Conservation (phyloP, 768 basidiomycete genomes). For the Guyanaporus albipodus region DNA sequence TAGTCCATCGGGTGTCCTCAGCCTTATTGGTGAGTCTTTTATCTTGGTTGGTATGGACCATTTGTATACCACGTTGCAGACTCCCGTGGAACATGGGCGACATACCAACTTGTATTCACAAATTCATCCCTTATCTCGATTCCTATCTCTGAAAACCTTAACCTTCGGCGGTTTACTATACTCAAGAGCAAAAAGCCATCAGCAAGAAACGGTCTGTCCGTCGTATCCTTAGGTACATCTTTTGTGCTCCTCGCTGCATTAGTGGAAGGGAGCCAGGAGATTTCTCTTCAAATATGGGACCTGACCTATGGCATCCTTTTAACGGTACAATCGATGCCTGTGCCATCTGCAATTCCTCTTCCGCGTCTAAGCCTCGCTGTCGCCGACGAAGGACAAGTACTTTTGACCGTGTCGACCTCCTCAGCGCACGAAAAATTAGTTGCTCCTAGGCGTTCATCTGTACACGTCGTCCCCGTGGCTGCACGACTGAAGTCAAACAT, state of each 20-base stretch:
- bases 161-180: slow-evolving; percentile 18
- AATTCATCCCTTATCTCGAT: slow-evolving; percentile 24
- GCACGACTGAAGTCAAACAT: slow-evolving; percentile 57
- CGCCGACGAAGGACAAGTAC: slow-evolving; percentile 43
- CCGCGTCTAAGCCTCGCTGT: slow-evolving; percentile 30
- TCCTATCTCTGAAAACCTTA: slow-evolving; percentile 20
- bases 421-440: slow-evolving; percentile 3
- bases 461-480: slow-evolving; percentile 57
- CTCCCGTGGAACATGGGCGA: slow-evolving; percentile 41
- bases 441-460: slow-evolving; percentile 40
- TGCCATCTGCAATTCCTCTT: slow-evolving; percentile 42
- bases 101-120: slow-evolving; percentile 31
- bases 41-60: neutral
- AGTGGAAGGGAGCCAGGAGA: slow-evolving; percentile 34
- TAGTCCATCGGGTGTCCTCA: slow-evolving; percentile 47
- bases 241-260: slow-evolving; percentile 52
- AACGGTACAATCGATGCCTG: slow-evolving; percentile 46
- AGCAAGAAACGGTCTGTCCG: slow-evolving; percentile 26
- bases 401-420: slow-evolving; percentile 47
- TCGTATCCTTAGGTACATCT: slow-evolving; percentile 53
- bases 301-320: slow-evolving; percentile 63
- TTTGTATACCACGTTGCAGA: slow-evolving; percentile 29
- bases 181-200: slow-evolving; percentile 6
- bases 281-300: slow-evolving; percentile 64
- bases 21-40: slow-evolving; percentile 43